Evolutionary conservation across 2,329 filamentous ascomycete species (phyloP).

Genomic region (Ceratocystis lukuohia): DNA sequence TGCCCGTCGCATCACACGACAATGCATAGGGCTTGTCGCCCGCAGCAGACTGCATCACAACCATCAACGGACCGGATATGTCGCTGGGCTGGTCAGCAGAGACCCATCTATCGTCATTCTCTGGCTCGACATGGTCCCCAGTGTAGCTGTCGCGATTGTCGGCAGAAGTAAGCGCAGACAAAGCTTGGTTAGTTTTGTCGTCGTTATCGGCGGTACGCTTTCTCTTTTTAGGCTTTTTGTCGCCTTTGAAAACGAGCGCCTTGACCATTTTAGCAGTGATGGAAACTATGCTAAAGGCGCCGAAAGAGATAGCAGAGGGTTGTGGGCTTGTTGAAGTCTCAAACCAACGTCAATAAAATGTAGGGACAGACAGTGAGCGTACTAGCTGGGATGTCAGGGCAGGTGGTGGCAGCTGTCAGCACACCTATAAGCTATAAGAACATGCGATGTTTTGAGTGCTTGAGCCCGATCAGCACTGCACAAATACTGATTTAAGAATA

Average conservation of each 20-base stretch:
- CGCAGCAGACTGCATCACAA: constrained; percentile 51
- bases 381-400: too few relatives aligned
- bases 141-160: constrained; percentile 19
- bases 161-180: neutral
- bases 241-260: constrained; percentile 87
- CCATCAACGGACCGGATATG: constrained; percentile 65
- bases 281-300: neutral
- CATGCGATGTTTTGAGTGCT: neutral
- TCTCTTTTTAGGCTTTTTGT: constrained; percentile 87
- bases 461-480: neutral
- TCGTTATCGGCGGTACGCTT: constrained; percentile 42
- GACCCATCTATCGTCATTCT: constrained; percentile 80
- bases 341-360: neutral
- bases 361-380: too few relatives aligned
- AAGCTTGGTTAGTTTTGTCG: constrained; percentile 16
- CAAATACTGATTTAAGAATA: too few relatives aligned
- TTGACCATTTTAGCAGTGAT: constrained; percentile 55
- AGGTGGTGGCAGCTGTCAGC: too few relatives aligned
- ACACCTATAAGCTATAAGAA: too few relatives aligned
- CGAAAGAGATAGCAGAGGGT: neutral
- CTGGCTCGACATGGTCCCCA: constrained; percentile 24
- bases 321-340: neutral
- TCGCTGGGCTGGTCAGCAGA: constrained; percentile 63
- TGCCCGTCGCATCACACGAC: constrained; percentile 74
- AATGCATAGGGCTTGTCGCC: constrained; percentile 60